Conservation (phyloP, 352 stramenopile genomes). For the Blastocystis sp. region DNA sequence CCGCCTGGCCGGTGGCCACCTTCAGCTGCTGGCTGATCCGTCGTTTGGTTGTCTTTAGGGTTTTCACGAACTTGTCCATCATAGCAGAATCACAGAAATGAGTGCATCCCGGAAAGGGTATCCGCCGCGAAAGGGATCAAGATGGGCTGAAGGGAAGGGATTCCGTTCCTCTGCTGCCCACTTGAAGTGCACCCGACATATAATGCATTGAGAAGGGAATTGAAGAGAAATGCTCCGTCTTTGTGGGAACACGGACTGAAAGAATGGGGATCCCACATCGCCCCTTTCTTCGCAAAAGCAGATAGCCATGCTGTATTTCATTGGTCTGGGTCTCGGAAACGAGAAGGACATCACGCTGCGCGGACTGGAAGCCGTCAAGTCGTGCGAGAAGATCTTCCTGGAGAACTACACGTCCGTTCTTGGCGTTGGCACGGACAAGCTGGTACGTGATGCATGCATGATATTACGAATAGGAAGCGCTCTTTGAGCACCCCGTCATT, state of each 20-base stretch:
- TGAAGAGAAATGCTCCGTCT: neutral
- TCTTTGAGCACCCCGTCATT: constrained; percentile 87
- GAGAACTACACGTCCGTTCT: constrained; percentile 97
- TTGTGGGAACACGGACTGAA: neutral
- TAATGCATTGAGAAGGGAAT: too few species aligned
- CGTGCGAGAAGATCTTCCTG: constrained; percentile 88
- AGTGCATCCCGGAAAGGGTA: neutral
- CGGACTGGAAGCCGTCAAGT: constrained; percentile 89
- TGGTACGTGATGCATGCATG: constrained; percentile 74
- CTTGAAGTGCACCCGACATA: neutral
- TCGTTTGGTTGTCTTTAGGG: constrained; percentile 64
- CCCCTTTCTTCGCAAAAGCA: neutral
- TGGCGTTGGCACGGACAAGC: constrained; percentile 78
- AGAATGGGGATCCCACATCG: neutral
- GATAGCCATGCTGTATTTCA: constrained; percentile 89
- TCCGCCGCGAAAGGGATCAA: neutral
- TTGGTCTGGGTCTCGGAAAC: constrained; percentile 92
- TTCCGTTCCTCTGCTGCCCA: neutral
- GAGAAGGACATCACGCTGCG: constrained; percentile 96
- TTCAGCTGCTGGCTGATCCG: constrained; percentile 64
- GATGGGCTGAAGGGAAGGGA: neutral
- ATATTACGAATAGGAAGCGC: constrained; percentile 78
- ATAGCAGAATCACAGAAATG: neutral
- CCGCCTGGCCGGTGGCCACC: constrained; percentile 50
- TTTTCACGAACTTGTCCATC: constrained; percentile 68